Base-by-base conservation (phyloP, 1,284 basidiomycete species). In the Naganishia sp. region DNA sequence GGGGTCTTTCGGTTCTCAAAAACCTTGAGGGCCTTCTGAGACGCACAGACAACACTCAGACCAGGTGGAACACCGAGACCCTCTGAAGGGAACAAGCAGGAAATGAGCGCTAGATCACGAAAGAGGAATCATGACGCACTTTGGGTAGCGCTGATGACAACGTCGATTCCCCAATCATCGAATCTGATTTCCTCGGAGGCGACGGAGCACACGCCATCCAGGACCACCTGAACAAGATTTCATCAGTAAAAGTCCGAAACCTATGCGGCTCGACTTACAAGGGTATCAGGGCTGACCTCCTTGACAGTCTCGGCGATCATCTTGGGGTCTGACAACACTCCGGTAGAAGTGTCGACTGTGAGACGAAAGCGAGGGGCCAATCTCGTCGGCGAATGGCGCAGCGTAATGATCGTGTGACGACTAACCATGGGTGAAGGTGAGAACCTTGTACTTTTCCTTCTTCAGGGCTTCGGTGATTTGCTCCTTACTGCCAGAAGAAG, bases 41-140 rank as follows among this genome's bases (percentile, higher is more conserved):
- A 91, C 3, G 89, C 92, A 53, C 90, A 84, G 66, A 95, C 81
- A 70, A 99, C 86, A 75, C 90, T 91, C 42, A 99, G 83, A 63
- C 95, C 95, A 18, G 95, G 94, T n/a, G 96, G 96, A 9, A 88
- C 87, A 49, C 94, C 91, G 32, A 99, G 85, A 55, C 96, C 95
- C 80, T 60, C 60, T 61, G 23, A 18, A 31, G 6, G 3, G 21
- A 15, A 57, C 17, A n/a, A 6, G 49, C 35, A n/a, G 55, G 18
- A n/a, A 5, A 43, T 18, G 31, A 39, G 46, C 4, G 41, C n/a
- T 13, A 23, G 28, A 31, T 21, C 23, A 9, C 10, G 23, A 18
- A 21, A 32, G 56, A 58, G 6, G 32, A 3, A 3, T 47, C 2
- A 23, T 13, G 10, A 17, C 6, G 31, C 45, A 66, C 65, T 99